Evolutionary conservation across 495 filamentous ascomycete species (phyloP), one percentile per base, ranked within the genome.

Genomic region (Venustampulla echinocandica): DNA sequence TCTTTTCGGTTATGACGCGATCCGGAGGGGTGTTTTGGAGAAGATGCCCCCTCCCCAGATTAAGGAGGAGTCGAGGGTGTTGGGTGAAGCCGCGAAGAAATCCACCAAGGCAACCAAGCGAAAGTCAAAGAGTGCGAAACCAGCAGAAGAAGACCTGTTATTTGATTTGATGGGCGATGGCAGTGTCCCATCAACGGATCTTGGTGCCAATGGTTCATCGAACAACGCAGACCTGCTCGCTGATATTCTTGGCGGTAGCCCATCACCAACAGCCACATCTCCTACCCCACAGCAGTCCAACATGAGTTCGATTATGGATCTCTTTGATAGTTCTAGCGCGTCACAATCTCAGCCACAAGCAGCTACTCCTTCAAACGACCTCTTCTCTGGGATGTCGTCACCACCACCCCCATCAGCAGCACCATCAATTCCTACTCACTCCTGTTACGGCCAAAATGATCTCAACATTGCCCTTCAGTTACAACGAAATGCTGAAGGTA

Each of bases 31-130:
- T 39, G 92, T 98, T 10, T 70, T 98, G 1, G 92, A 98, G 66
- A 87, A 89, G 60, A 98, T 98, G 92, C 92, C 92, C 10, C 77
- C 90, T 2, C 92, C 92, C 6, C 90, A 97, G 61, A 96, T 97
- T 55, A 87, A 88, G 43, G 92, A 98, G 62, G 84, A 90, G 59
- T 88, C 89, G 44, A 71, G 90, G 30, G 87, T 95, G 5, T 69
- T 96, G 11, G 87, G 90, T n/a, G 85, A 90, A 54, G 81, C 86
- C 5, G 67, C 80, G 40, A 90, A 85, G 73, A 93, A 90, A 67
- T 74, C 79, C 37, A 80, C 79, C 57, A 87, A 86, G 61, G 79
- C 77, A 30, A 69, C 79, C 23, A 85, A 81, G 54, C 73, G 76
- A 56, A 93, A 85, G 65, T 74, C 79, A 21, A 93, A 85, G 61